These are phyloP conservation scores for Fraxinus cuspidata DNA, from an alignment of 257 asterid species.

Conservation along the genomic window DNA sequence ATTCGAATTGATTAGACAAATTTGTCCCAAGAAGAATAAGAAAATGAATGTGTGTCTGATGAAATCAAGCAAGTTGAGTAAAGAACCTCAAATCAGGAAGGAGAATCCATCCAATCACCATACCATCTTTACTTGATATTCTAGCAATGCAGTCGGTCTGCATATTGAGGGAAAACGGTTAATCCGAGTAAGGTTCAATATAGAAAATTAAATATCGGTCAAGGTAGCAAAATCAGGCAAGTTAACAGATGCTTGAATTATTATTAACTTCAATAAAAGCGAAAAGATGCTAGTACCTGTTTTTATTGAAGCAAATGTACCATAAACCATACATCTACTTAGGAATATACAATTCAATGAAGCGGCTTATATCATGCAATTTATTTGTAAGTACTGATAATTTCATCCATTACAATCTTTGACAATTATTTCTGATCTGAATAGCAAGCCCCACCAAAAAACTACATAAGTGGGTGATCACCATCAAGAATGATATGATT, in stretches of 20 bases:
- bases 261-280: neutral
- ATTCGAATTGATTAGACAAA: constrained; percentile 17
- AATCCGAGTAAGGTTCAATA: neutral
- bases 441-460: neutral
- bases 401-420: neutral
- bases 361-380: neutral
- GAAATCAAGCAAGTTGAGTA: constrained; percentile 15
- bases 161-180: constrained; percentile 16
- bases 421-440: neutral
- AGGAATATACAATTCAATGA: neutral
- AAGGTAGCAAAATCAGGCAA: neutral
- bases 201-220: neutral
- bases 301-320: neutral
- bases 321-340: neutral
- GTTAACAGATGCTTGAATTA: neutral
- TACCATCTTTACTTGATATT: constrained; percentile 64
- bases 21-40: constrained; percentile 7
- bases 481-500: neutral
- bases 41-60: neutral
- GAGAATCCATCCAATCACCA: constrained; percentile 81
- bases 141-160: constrained; percentile 97
- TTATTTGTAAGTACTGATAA: neutral
- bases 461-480: neutral
- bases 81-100: constrained; percentile 66
- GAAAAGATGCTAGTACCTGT: neutral